These are phyloP conservation scores for Jacaranda copaia DNA, from an alignment of 257 asterid species.

Conservation along the genomic window DNA sequence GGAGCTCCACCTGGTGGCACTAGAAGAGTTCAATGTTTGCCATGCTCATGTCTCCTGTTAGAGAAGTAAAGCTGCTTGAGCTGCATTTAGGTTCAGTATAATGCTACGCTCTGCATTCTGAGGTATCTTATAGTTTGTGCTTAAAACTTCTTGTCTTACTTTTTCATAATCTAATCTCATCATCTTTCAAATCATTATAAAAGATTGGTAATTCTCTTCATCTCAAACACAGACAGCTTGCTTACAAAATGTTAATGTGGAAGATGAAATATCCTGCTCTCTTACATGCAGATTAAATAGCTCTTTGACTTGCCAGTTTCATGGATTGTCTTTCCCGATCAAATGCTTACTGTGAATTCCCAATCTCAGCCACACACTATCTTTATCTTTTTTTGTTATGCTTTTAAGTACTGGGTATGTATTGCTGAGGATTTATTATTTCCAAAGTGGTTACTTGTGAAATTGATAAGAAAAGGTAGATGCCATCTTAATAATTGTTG, in stretches of 20 bases:
- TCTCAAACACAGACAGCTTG: not conserved
- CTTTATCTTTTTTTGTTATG: not conserved
- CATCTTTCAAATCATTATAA: not conserved
- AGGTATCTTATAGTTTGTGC: conserved; percentile 12
- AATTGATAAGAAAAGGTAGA: too few species aligned
- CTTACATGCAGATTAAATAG: not conserved
- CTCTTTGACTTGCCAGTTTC: conserved; percentile 2
- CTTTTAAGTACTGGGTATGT: not conserved
- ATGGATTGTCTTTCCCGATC: not conserved
- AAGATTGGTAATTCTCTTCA: not conserved
- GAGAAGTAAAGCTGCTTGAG: conserved; percentile 1
- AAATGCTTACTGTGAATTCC: not conserved
- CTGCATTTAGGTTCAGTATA: conserved; percentile 12
- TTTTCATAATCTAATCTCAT: not conserved
- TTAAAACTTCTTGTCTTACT: conserved; percentile 7
- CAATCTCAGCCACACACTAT: not conserved
- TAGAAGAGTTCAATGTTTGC: not conserved
- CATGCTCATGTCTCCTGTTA: not conserved
- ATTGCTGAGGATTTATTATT: not conserved
- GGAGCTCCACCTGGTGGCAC: not conserved
- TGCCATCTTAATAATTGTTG: not conserved
- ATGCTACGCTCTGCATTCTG: conserved; percentile 6
- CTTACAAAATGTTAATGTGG: not conserved
- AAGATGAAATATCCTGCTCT: not conserved
- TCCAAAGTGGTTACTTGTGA: not conserved